A percentile compares a stretch with the other conserved stretches of the same genome.
phyloP scores from a whole-genome alignment of 352 stramenopile species.

The Phytophthora quininea region DNA sequence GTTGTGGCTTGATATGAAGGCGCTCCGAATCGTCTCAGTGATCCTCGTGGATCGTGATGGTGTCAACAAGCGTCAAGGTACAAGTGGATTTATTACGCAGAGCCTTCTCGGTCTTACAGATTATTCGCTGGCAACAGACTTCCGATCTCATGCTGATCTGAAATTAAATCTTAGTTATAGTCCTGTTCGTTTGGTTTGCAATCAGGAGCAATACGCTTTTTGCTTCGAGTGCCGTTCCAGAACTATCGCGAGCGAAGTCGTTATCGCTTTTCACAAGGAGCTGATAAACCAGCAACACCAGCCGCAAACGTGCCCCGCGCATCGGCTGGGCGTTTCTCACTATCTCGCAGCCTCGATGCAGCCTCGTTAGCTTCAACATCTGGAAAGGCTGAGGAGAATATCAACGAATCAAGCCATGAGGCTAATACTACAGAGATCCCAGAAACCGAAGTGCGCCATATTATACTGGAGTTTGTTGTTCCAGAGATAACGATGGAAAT shows the following conservation, averaged over 20 bases:
- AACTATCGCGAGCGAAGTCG: slow-evolving; percentile 75
- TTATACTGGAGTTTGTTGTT: slow-evolving; percentile 63
- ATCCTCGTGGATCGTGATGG: slow-evolving; percentile 67
- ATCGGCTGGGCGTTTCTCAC: slow-evolving; percentile 31
- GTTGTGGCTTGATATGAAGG: slow-evolving; percentile 65
- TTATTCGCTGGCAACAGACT: slow-evolving; percentile 61
- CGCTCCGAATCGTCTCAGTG: slow-evolving; percentile 76
- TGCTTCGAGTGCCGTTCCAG: slow-evolving; percentile 74
- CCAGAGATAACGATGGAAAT: slow-evolving; percentile 85
- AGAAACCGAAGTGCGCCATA: slow-evolving; percentile 57
- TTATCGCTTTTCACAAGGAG: slow-evolving; percentile 39
- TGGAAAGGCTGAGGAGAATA: slow-evolving; percentile 35
- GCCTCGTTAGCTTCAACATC: slow-evolving; percentile 22
- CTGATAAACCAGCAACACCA: slow-evolving; percentile 17
- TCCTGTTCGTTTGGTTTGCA: slow-evolving; percentile 80
- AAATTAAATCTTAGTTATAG: slow-evolving; percentile 61
- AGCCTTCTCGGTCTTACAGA: slow-evolving; percentile 78
- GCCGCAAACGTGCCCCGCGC: neutral
- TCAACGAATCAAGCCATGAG: slow-evolving; percentile 37
- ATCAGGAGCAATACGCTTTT: slow-evolving; percentile 85
- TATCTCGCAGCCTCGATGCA: slow-evolving; percentile 32
- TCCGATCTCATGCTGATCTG: slow-evolving; percentile 59
- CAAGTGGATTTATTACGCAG: slow-evolving; percentile 59
- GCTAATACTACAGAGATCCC: slow-evolving; percentile 37
- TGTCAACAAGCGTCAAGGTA: slow-evolving; percentile 28